Conservation (phyloP, 106 monocot genomes). For the Agapanthus africanus region DNA sequence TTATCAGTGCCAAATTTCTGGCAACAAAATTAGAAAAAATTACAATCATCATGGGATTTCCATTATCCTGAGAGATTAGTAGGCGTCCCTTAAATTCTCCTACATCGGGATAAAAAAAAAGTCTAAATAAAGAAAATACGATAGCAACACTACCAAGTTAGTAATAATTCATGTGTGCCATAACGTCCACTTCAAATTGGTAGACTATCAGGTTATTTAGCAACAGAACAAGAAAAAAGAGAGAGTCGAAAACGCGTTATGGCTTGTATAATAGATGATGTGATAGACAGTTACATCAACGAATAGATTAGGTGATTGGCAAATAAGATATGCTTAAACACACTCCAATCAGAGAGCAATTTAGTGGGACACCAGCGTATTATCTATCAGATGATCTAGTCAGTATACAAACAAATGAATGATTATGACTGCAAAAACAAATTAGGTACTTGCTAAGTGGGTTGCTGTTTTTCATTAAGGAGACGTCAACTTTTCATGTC, state of each 20-base stretch:
- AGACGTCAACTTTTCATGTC: not conserved
- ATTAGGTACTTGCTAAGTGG: not conserved
- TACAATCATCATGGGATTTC: too few relatives aligned
- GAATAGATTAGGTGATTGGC: not conserved
- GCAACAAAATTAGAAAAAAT: too few relatives aligned
- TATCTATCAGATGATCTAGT: not conserved
- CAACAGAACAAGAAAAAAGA: too few relatives aligned
- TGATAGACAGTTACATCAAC: not conserved
- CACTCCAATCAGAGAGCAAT: not conserved
- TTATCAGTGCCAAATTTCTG: too few relatives aligned
- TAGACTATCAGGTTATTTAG: too few relatives aligned
- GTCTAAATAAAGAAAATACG: too few relatives aligned
- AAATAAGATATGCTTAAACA: not conserved
- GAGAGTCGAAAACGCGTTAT: not conserved
- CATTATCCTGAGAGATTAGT: too few relatives aligned
- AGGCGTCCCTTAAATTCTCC: too few relatives aligned
- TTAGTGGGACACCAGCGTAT: not conserved
- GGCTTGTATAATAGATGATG: too few relatives aligned
- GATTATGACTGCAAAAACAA: constrained; percentile 1
- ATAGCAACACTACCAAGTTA: not conserved
- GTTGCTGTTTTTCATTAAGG: too few relatives aligned
- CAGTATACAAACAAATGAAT: not conserved
- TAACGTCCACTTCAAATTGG: too few relatives aligned
- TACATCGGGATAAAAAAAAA: too few relatives aligned
- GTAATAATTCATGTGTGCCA: not conserved